These are phyloP conservation scores for Brachypodium distachyon DNA, from an alignment of 202 grass and related monocot species.

Conservation along the genomic window DNA sequence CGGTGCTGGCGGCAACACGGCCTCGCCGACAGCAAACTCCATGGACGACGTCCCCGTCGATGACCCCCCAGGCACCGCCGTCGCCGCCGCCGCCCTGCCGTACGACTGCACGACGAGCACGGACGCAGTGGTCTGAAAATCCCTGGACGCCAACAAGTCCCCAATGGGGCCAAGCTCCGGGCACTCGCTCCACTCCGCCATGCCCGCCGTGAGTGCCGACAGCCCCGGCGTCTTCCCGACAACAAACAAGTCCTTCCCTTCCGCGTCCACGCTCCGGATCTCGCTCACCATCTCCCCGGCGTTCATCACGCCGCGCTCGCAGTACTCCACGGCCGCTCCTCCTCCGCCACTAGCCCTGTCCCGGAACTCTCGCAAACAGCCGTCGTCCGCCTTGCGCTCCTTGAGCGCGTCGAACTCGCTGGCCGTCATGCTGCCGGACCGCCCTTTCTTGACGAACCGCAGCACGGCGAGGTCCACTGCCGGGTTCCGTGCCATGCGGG, in stretches of 20 bases:
- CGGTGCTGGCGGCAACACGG: background rate
- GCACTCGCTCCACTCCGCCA: slow-evolving; percentile 63
- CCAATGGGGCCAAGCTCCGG: slow-evolving; percentile 65
- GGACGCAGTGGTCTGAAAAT: slow-evolving; percentile 45
- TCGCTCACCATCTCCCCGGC: slow-evolving; percentile 47
- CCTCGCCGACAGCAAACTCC: slow-evolving; percentile 3
- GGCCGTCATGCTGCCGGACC: background rate
- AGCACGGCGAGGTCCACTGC: slow-evolving; percentile 42
- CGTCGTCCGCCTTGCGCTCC: slow-evolving; percentile 38
- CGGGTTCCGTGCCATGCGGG: slow-evolving; percentile 51
- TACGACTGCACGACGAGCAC: slow-evolving; percentile 57
- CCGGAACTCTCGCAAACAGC: slow-evolving; percentile 35
- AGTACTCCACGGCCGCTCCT: slow-evolving; percentile 30
- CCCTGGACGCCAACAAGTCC: slow-evolving; percentile 53
- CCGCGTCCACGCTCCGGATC: slow-evolving; percentile 31
- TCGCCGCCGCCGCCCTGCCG: background rate
- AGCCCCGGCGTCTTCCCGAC: slow-evolving; percentile 49
- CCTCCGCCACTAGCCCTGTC: background rate
- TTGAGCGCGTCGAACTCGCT: slow-evolving; percentile 39
- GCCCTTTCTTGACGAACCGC: slow-evolving; percentile 34
- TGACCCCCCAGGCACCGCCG: background rate
- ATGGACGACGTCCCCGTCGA: too few species aligned
- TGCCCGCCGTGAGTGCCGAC: slow-evolving; percentile 37
- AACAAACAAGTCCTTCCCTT: slow-evolving; percentile 45
- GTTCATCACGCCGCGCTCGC: slow-evolving; percentile 38